Percentiles rank a stretch among this genome's conserved stretches.
phyloP scores from a whole-genome alignment of 2,329 filamentous ascomycete genomes.

The Conoideocrella luteorostrata region DNA sequence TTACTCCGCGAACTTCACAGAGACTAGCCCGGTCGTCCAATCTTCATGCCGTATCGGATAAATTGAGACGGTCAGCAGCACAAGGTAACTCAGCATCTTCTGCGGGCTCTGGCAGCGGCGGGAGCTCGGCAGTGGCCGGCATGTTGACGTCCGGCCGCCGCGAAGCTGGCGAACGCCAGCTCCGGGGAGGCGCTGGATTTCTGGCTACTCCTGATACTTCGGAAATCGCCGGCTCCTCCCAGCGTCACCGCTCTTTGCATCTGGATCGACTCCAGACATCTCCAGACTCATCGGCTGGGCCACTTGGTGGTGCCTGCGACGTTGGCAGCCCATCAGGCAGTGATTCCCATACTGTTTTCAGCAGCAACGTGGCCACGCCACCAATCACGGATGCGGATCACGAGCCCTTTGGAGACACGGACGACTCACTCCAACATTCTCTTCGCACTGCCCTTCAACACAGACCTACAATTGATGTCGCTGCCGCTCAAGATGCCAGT shows the following conservation, averaged over 20 bases:
- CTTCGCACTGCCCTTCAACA: slow-evolving; percentile 41
- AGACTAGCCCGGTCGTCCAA: slow-evolving; percentile 22
- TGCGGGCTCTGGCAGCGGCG: slow-evolving; percentile 1
- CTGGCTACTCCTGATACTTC: slow-evolving; percentile 55
- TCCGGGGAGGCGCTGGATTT: slow-evolving; percentile 24
- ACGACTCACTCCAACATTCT: slow-evolving; percentile 42
- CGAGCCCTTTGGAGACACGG: slow-evolving; percentile 49
- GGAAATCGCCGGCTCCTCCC: slow-evolving; percentile 31
- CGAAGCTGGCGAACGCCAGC: slow-evolving; percentile 17
- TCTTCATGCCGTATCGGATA: slow-evolving; percentile 26
- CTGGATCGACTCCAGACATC: slow-evolving; percentile 37
- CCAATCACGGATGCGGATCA: slow-evolving; percentile 68
- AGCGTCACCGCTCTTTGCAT: slow-evolving; percentile 33
- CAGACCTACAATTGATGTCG: slow-evolving; percentile 56
- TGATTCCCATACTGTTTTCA: slow-evolving; percentile 54
- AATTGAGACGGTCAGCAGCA: slow-evolving; percentile 27
- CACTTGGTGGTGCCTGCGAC: slow-evolving; percentile 34
- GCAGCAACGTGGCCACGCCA: slow-evolving; percentile 62
- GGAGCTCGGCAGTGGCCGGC: not conserved
- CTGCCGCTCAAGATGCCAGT: slow-evolving; percentile 78
- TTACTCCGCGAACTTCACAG: slow-evolving; percentile 17
- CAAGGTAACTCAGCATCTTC: slow-evolving; percentile 14
- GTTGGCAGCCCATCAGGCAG: slow-evolving; percentile 46
- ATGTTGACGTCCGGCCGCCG: slow-evolving; percentile 13
- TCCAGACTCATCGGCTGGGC: slow-evolving; percentile 34